These are phyloP conservation scores for Lactuca saligna DNA, from an alignment of 129 eudicot genomes.

Conservation along the genomic window DNA sequence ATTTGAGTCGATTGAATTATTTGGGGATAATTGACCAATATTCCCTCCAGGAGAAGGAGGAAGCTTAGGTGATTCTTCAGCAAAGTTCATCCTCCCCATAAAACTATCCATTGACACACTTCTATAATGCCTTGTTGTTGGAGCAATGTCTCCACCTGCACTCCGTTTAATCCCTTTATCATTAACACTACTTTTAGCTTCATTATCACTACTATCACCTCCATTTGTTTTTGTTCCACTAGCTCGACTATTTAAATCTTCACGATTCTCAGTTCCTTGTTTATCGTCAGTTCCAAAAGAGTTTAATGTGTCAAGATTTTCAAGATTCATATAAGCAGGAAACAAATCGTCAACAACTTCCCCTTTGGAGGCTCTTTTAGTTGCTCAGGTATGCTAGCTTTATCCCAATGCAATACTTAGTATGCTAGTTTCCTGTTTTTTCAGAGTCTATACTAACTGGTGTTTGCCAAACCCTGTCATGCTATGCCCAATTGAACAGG, in stretches of 20 bases:
- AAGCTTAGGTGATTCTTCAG: conserved; percentile 81
- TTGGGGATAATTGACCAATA: conserved; percentile 66
- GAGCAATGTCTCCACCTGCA: conserved; percentile 81
- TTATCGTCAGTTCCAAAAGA: conserved; percentile 85
- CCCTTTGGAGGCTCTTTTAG: conserved; percentile 68
- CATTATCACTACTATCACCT: conserved; percentile 91
- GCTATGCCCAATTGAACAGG: conserved; percentile 43
- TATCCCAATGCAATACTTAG: conserved; percentile 49
- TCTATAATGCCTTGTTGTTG: conserved; percentile 80
- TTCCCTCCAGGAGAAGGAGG: conserved; percentile 79
- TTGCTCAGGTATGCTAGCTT: conserved; percentile 52
- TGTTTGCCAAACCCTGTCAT: conserved; percentile 50
- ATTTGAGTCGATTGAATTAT: conserved; percentile 60
- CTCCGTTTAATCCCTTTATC: conserved; percentile 80
- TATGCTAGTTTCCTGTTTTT: conserved; percentile 50
- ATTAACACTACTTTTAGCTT: conserved; percentile 89
- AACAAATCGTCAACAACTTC: conserved; percentile 82
- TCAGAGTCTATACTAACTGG: conserved; percentile 42
- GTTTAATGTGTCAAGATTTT: conserved; percentile 73
- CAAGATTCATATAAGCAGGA: conserved; percentile 86
- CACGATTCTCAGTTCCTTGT: conserved; percentile 70
- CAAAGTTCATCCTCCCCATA: conserved; percentile 72
- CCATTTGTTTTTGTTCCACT: conserved; percentile 91
- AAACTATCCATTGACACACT: conserved; percentile 98
- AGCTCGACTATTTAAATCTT: conserved; percentile 83